Conservation (phyloP, 2,329 filamentous ascomycete genomes). For the Talaromyces marneffei region DNA sequence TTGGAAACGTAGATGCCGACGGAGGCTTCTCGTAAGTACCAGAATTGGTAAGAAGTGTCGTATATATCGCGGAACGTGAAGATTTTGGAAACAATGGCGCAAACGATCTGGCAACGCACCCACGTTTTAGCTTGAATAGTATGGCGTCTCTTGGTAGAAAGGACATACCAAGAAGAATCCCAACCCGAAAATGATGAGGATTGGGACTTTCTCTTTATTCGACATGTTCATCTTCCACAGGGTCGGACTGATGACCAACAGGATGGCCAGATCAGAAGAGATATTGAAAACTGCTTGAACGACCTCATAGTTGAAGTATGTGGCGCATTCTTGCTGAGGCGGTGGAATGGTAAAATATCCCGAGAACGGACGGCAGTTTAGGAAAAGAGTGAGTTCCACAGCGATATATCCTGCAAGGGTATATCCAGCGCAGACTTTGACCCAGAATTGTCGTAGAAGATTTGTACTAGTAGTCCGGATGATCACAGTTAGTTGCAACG, state of each 20-base stretch:
- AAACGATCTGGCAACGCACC: constrained; percentile 25
- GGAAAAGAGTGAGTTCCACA: constrained; percentile 45
- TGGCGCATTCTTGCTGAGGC: constrained; percentile 35
- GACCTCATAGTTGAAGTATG: constrained; percentile 38
- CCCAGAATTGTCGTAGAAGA: constrained; percentile 30
- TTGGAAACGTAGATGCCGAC: constrained; percentile 44
- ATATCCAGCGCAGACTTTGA: constrained; percentile 40
- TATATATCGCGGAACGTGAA: constrained; percentile 36
- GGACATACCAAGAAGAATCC: constrained; percentile 30
- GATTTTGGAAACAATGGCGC: constrained; percentile 46
- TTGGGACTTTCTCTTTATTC: constrained; percentile 28
- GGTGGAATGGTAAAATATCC: constrained; percentile 47
- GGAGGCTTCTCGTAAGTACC: constrained; percentile 40
- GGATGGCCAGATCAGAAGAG: constrained; percentile 36
- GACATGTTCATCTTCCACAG: constrained; percentile 32
- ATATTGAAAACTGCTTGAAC: constrained; percentile 43
- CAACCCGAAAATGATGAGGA: constrained; percentile 33
- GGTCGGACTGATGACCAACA: constrained; percentile 35
- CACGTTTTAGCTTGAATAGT: constrained; percentile 4
- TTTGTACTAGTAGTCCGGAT: constrained; percentile 13
- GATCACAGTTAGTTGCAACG: neutral
- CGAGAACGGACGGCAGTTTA: constrained; percentile 46
- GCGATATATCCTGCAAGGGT: constrained; percentile 41
- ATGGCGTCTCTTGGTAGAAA: neutral
- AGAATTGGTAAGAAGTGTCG: constrained; percentile 36